Base-by-base conservation (phyloP, 371 early-diverging fungal species). In the Mortierella sp. region DNA sequence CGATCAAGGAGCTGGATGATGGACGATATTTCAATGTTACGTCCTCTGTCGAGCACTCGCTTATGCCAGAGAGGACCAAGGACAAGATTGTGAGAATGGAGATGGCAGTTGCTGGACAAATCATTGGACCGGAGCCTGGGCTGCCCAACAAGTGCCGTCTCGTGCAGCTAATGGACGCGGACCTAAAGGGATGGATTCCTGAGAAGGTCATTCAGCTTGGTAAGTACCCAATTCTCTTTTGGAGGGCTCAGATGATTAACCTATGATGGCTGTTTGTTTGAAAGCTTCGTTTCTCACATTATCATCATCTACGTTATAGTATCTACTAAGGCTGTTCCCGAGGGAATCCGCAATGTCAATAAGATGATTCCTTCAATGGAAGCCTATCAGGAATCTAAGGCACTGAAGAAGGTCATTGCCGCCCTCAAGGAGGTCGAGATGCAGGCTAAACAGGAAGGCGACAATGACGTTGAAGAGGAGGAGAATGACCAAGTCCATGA, bases 161-260 rank as follows among this genome's bases (percentile, higher is more conserved):
- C 34, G 74, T 89, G 11, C 91, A 92, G 73, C 71, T 92, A 3
- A 77, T 90, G 50, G 93, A 92, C 73, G 90, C 93, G 9, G 91
- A 92, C 75, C 80, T 90, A 64, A 90, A 89, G 75, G 93, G 93
- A 54, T 92, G 93, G 93, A 89, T 92, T 40, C 93, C 93, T 0
- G 88, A 87, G 26, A 87, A 88, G 48, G 81, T 92, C 14, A 86
- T 92, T 74, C 89, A 89, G 78, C 81, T 92, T 70, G 88, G 89
- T 88, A 88, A 46, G 81, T 34, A 26, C 11, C 31, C 53, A 51
- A 13, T 8, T 13, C 3, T 28, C 34, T 24, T 37, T 50, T 28
- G 10, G 13, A n/a, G 26, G 21, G 6, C 43, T 5, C n/a, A 34
- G 51, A 6, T 53, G 50, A 10, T 50, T 5, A 50, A 16, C 6